These are phyloP conservation scores for Penicillium sp. DNA, from an alignment of 2,329 filamentous ascomycete species.

Conservation along the genomic window DNA sequence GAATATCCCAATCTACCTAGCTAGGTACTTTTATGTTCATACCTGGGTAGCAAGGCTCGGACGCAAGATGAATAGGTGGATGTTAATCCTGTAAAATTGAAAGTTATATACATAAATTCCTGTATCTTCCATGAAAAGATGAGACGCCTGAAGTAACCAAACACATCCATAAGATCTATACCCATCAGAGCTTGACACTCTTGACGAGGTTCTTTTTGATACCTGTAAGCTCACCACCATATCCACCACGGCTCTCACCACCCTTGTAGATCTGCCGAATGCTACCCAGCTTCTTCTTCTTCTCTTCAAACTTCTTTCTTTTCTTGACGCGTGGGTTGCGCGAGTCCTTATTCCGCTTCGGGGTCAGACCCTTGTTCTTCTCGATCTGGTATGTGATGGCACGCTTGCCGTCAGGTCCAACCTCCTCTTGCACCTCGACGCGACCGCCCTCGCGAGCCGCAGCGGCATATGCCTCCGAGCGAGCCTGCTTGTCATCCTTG, in stretches of 20 bases:
- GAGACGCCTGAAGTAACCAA: conserved; percentile 25
- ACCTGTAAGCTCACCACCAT: conserved; percentile 89
- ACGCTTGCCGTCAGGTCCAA: conserved; percentile 84
- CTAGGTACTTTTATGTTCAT: neutral
- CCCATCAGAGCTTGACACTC: conserved; percentile 79
- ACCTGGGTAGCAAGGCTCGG: too few species aligned
- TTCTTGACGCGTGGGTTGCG: conserved; percentile 97
- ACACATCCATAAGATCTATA: conserved; percentile 23
- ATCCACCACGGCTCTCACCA: conserved; percentile 80
- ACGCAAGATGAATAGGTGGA: neutral
- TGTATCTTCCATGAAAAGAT: conserved; percentile 23
- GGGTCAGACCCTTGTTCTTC: conserved; percentile 95
- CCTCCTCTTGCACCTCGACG: conserved; percentile 67
- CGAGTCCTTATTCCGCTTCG: conserved; percentile 89
- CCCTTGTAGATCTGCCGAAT: conserved; percentile 86
- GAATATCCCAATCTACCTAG: neutral
- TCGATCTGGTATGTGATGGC: conserved; percentile 92
- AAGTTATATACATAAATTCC: conserved; percentile 32
- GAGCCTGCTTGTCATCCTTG: conserved; percentile 77
- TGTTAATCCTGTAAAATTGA: conserved; percentile 23
- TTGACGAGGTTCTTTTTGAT: conserved; percentile 93
- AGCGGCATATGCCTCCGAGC: conserved; percentile 59
- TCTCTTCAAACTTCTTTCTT: conserved; percentile 92
- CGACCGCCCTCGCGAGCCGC: conserved; percentile 62
- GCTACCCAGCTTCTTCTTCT: conserved; percentile 94